phyloP scores from a whole-genome alignment of 2,329 filamentous ascomycete genomes.

The Fusarium fujikuroi region DNA sequence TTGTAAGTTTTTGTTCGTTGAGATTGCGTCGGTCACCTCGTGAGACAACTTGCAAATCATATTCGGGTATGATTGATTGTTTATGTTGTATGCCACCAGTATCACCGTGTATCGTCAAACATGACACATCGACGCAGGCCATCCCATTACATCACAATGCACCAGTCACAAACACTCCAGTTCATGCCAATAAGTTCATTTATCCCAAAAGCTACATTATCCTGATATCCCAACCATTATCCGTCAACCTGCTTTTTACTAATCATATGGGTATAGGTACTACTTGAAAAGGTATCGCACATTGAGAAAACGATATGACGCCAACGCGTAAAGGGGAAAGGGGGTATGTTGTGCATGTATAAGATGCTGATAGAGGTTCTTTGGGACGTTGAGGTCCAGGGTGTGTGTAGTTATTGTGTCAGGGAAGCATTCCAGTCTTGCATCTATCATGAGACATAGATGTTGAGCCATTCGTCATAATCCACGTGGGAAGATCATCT shows the following conservation, averaged over 20 bases:
- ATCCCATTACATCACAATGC: not conserved
- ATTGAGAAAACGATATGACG: conserved; percentile 81
- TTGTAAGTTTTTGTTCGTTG: conserved; percentile 70
- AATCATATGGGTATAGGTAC: conserved; percentile 46
- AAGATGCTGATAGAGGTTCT: conserved; percentile 7
- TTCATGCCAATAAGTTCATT: conserved; percentile 16
- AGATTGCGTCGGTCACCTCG: not conserved
- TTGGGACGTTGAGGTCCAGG: conserved; percentile 2
- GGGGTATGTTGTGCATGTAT: conserved; percentile 13
- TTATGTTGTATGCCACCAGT: not conserved
- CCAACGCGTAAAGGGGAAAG: conserved; percentile 45
- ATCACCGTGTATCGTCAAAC: not conserved
- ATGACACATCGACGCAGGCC: not conserved
- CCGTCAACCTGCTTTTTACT: conserved; percentile 35
- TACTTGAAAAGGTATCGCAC: conserved; percentile 92
- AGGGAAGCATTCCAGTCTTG: conserved; percentile 16
- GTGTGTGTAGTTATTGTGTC: not conserved
- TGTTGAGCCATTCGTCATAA: conserved; percentile 7
- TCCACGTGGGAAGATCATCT: conserved; percentile 15
- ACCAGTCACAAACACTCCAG: not conserved
- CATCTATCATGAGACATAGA: conserved; percentile 25
- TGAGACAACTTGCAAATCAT: not conserved
- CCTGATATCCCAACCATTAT: conserved; percentile 12
- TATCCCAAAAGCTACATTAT: conserved; percentile 14
- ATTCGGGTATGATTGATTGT: not conserved